These are phyloP conservation scores for Hygrophoropsis aurantiaca DNA, from an alignment of 768 basidiomycete genomes.

Conservation along the genomic window DNA sequence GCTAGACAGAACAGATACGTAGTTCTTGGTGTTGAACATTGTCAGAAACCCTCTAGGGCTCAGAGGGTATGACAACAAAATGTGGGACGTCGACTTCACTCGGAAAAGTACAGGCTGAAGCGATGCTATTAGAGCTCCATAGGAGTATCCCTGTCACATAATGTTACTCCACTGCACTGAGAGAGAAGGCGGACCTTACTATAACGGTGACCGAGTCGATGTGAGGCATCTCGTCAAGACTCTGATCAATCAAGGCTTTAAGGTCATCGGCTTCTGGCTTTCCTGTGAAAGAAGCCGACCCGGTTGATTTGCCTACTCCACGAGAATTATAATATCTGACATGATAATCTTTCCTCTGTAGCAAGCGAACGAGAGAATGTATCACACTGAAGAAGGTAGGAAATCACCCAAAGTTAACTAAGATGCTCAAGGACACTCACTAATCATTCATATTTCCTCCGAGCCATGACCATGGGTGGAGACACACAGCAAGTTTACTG, in stretches of 20 bases:
- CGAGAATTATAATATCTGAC: constrained; percentile 76
- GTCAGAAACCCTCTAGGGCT: constrained; percentile 68
- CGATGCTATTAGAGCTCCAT: constrained; percentile 74
- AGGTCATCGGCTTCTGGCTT: constrained; percentile 70
- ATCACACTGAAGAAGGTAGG: too few relatives aligned
- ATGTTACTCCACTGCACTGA: not conserved
- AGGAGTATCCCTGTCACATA: constrained; percentile 76
- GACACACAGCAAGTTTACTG: constrained; percentile 61
- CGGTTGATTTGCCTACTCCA: constrained; percentile 73
- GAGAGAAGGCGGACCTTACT: constrained; percentile 38
- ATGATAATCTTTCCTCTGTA: constrained; percentile 49
- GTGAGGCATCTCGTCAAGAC: constrained; percentile 39
- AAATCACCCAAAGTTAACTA: too few relatives aligned
- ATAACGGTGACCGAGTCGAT: constrained; percentile 56
- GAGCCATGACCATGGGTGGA: constrained; percentile 87
- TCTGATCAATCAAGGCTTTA: constrained; percentile 58
- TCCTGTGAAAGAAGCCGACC: constrained; percentile 74
- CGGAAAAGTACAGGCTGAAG: constrained; percentile 55
- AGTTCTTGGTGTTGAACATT: constrained; percentile 58
- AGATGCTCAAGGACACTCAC: constrained; percentile 43
- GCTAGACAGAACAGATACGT: constrained; percentile 48
- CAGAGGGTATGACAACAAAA: constrained; percentile 77
- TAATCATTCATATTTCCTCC: constrained; percentile 76
- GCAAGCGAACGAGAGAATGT: constrained; percentile 35
- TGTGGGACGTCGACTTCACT: constrained; percentile 57